Evolutionary conservation across 345 rosid species (phyloP).

Genomic region (Pistacia integerrima): DNA sequence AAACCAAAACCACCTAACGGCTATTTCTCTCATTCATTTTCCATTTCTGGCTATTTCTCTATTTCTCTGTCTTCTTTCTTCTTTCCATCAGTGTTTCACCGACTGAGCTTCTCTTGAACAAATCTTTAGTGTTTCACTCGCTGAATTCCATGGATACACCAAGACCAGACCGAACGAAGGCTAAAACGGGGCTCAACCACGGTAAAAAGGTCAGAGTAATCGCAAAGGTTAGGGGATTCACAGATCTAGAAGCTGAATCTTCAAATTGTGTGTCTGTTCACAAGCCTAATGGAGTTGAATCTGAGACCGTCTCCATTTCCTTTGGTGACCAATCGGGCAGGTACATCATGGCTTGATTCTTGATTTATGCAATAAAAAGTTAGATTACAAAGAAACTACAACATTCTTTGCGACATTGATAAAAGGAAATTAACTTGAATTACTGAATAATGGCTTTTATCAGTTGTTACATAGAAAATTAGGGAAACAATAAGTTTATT

Average conservation of each 20-base stretch:
- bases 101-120: not conserved
- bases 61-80: not conserved
- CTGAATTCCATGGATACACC: slow-evolving; percentile 17
- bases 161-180: not conserved
- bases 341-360: slow-evolving; percentile 20
- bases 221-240: slow-evolving; percentile 54
- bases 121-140: not conserved
- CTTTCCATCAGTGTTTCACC: not conserved
- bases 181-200: not conserved
- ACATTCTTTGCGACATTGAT: no score
- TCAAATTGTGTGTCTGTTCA: slow-evolving; percentile 38
- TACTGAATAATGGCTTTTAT: not conserved
- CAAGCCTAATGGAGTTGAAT: slow-evolving; percentile 48
- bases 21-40: not conserved
- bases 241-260: slow-evolving; percentile 28
- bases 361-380: not conserved
- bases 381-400: no score
- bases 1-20: slow-evolving; percentile 24
- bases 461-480: not conserved
- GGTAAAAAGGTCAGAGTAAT: slow-evolving; percentile 49
- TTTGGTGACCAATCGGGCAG: slow-evolving; percentile 48
- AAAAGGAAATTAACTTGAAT: not conserved
- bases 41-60: not conserved
- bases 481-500: not conserved
- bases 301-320: slow-evolving; percentile 44